These are phyloP conservation scores for Aspergillus fijiensis DNA, from an alignment of 2,329 filamentous ascomycete species.

Conservation along the genomic window DNA sequence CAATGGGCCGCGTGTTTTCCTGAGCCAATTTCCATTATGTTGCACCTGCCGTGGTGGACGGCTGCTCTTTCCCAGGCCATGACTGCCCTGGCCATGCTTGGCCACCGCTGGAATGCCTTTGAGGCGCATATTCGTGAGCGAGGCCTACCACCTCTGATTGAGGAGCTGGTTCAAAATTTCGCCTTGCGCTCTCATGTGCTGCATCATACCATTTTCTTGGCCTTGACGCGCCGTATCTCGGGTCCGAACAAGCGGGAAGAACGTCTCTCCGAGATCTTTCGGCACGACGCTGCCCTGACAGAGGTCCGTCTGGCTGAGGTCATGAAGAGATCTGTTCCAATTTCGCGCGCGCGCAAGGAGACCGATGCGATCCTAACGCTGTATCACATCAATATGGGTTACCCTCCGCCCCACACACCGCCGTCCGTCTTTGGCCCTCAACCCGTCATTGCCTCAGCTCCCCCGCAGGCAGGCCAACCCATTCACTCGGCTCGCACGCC, in stretches of 20 bases:
- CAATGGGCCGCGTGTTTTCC: constrained; percentile 54
- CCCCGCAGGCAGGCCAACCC: neutral
- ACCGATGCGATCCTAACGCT: constrained; percentile 1
- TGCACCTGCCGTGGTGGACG: constrained; percentile 35
- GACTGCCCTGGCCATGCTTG: constrained; percentile 47
- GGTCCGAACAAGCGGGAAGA: constrained; percentile 11
- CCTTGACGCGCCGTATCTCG: constrained; percentile 31
- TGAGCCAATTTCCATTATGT: constrained; percentile 27
- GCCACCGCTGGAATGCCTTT: constrained; percentile 42
- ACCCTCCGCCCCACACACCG: neutral
- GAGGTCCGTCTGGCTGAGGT: neutral
- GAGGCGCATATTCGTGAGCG: constrained; percentile 34
- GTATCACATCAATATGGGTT: neutral
- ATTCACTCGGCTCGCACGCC: neutral
- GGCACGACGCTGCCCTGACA: constrained; percentile 14
- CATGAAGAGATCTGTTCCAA: neutral
- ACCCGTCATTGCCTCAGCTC: neutral
- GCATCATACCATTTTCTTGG: constrained; percentile 54
- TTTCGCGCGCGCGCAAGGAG: constrained; percentile 4
- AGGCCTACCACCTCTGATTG: constrained; percentile 56
- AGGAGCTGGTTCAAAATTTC: constrained; percentile 54
- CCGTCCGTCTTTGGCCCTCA: neutral
- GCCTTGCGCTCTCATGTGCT: constrained; percentile 53
- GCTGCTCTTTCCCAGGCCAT: constrained; percentile 41
- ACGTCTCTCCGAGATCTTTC: constrained; percentile 20